A percentile compares a stretch with the other conserved stretches of the same genome.
Evolutionary conservation across 805 yeast genomes (phyloP).

Genomic region (Naumovozyma castellii): DNA sequence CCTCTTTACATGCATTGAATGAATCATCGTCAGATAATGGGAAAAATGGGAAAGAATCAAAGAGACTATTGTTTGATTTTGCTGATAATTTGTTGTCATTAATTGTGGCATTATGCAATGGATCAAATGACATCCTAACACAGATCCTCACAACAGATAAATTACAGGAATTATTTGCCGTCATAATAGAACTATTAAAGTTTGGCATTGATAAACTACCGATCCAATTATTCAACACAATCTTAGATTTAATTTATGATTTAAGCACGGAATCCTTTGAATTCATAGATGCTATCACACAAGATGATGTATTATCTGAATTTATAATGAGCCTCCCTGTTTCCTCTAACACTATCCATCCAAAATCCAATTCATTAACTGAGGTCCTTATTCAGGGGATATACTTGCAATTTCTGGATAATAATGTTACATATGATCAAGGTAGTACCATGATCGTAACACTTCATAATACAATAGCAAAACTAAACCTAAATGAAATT

Average conservation of each 20-base stretch:
- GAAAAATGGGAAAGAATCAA: conserved; percentile 28
- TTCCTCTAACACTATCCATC: conserved; percentile 1
- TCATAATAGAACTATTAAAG: conserved; percentile 22
- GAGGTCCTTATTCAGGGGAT: conserved; percentile 32
- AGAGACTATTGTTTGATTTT: conserved; percentile 49
- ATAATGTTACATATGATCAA: conserved; percentile 15
- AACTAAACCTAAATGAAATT: conserved; percentile 29
- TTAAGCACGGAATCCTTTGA: conserved; percentile 50
- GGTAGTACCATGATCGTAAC: conserved; percentile 19
- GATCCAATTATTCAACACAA: conserved; percentile 38
- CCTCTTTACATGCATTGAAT: conserved; percentile 38
- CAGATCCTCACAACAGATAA: conserved; percentile 26
- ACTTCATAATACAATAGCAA: conserved; percentile 20
- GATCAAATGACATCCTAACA: conserved; percentile 52
- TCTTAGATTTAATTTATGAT: conserved; percentile 50
- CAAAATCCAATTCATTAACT: conserved; percentile 24
- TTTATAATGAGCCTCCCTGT: conserved; percentile 3
- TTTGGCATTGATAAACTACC: conserved; percentile 30
- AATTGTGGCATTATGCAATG: conserved; percentile 53
- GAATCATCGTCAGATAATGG: conserved; percentile 7
- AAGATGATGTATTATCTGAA: conserved; percentile 3
- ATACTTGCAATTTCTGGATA: conserved; percentile 30
- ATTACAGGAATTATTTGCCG: conserved; percentile 18
- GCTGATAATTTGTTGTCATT: conserved; percentile 67
- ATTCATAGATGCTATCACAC: conserved; percentile 32